A percentile compares a stretch with the other conserved stretches of the same genome.
Evolutionary conservation across 139 green algal species (phyloP).

Genomic region (Auxenochlorella pyrenoidosa): DNA sequence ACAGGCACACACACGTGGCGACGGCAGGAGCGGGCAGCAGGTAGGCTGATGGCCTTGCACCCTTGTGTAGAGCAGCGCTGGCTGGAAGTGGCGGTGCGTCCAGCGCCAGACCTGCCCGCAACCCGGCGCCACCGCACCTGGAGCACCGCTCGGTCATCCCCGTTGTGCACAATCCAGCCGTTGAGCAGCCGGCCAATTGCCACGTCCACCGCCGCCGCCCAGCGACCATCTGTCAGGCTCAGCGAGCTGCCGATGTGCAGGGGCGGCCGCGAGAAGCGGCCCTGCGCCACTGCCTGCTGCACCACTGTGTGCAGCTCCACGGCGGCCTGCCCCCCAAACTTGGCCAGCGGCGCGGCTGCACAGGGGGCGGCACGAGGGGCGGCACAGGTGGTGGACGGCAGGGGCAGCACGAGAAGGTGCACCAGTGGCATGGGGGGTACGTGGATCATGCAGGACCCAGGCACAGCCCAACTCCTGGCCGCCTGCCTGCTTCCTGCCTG

Average conservation of each 20-base stretch:
- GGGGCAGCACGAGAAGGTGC: too few relatives aligned
- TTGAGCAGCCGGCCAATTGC: neutral
- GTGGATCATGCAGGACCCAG: neutral
- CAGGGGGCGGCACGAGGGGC: neutral
- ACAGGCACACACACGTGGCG: too few relatives aligned
- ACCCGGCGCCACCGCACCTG: neutral
- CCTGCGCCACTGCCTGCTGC: neutral
- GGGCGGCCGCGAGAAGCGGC: conserved; percentile 39
- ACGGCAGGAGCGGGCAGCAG: too few relatives aligned
- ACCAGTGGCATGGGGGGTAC: too few relatives aligned
- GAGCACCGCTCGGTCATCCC: neutral
- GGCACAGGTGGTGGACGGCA: too few relatives aligned
- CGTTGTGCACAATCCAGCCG: conserved; percentile 17
- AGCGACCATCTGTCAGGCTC: conserved; percentile 42
- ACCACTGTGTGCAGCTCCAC: conserved; percentile 28
- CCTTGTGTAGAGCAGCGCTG: too few relatives aligned
- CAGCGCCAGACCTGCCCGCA: neutral
- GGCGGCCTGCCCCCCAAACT: conserved; percentile 27
- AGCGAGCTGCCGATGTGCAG: conserved; percentile 50
- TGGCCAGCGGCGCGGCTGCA: neutral
- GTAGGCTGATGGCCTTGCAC: too few relatives aligned
- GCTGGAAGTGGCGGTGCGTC: too few relatives aligned
- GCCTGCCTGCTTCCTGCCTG: neutral
- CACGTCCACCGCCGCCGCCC: conserved; percentile 41
- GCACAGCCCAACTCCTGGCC: neutral